phyloP scores from a whole-genome alignment of 2,329 filamentous ascomycete genomes.

The Fusarium brevicatenulatum region DNA sequence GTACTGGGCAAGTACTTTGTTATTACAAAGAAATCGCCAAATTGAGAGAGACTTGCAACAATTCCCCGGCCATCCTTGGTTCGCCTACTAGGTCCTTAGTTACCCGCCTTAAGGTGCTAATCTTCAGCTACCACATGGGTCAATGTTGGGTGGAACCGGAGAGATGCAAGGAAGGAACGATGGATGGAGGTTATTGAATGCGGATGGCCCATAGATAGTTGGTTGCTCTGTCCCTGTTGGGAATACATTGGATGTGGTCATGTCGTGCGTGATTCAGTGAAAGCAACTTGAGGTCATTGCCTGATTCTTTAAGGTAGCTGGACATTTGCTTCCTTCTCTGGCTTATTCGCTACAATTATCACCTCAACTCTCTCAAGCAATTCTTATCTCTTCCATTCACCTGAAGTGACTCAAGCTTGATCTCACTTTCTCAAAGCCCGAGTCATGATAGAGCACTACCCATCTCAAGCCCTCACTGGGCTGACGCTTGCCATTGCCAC shows the following conservation, averaged over 20 bases:
- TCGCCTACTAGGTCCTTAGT: neutral
- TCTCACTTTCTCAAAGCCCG: neutral
- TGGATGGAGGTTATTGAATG: neutral
- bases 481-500: conserved; percentile 15
- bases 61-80: neutral
- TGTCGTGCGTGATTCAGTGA: neutral
- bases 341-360: neutral
- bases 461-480: conserved; percentile 8
- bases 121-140: neutral
- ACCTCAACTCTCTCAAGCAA: neutral
- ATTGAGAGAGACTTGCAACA: no score
- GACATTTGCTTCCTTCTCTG: neutral
- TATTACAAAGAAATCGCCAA: neutral
- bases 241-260: neutral
- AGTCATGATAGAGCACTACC: conserved; percentile 20
- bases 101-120: neutral
- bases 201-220: neutral
- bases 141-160: neutral
- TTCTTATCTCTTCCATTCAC: neutral
- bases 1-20: neutral
- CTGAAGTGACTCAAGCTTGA: neutral
- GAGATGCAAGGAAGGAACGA: neutral
- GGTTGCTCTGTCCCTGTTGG: neutral
- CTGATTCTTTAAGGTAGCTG: neutral
- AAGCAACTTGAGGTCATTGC: neutral